These are phyloP conservation scores for Hansenula sp. DNA, from an alignment of 1,139 yeast genomes.

Conservation along the genomic window DNA sequence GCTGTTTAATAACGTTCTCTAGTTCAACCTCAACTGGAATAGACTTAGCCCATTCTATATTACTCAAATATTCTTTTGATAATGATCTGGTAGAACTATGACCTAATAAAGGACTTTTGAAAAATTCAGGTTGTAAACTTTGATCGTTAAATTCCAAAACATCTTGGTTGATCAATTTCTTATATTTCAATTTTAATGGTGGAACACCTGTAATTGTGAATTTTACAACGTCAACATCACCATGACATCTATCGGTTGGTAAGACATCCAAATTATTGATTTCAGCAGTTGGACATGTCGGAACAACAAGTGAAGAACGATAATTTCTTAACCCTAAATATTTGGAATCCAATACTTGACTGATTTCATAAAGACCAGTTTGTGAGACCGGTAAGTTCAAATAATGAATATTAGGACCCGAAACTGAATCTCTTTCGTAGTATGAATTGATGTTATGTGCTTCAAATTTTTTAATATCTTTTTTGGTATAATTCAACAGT, in stretches of 20 bases:
- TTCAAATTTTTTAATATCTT: slow-evolving; percentile 45
- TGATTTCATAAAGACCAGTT: slow-evolving; percentile 74
- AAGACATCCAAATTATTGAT: slow-evolving; percentile 21
- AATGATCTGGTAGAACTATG: slow-evolving; percentile 20
- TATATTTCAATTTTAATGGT: slow-evolving; percentile 64
- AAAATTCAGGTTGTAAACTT: slow-evolving; percentile 42
- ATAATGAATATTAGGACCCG: slow-evolving; percentile 33
- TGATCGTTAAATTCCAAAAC: slow-evolving; percentile 39
- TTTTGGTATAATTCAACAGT: slow-evolving; percentile 50
- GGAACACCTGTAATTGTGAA: slow-evolving; percentile 68
- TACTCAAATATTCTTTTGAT: slow-evolving; percentile 29
- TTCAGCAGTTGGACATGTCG: slow-evolving; percentile 64
- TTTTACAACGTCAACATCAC: slow-evolving; percentile 49
- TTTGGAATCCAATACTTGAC: slow-evolving; percentile 60
- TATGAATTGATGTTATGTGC: slow-evolving; percentile 35
- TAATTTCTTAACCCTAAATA: slow-evolving; percentile 59
- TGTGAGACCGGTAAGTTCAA: slow-evolving; percentile 52
- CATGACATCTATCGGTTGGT: slow-evolving; percentile 56
- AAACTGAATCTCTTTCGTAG: slow-evolving; percentile 26
- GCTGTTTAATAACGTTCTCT: slow-evolving; percentile 40
- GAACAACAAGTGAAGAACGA: slow-evolving; percentile 60
- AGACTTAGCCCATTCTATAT: slow-evolving; percentile 50
- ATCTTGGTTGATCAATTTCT: slow-evolving; percentile 50
- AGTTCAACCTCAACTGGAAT: slow-evolving; percentile 44
- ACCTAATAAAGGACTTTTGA: slow-evolving; percentile 30